phyloP scores from a whole-genome alignment of 2,329 filamentous ascomycete genomes.

The Colletotrichum sansevieriae region DNA sequence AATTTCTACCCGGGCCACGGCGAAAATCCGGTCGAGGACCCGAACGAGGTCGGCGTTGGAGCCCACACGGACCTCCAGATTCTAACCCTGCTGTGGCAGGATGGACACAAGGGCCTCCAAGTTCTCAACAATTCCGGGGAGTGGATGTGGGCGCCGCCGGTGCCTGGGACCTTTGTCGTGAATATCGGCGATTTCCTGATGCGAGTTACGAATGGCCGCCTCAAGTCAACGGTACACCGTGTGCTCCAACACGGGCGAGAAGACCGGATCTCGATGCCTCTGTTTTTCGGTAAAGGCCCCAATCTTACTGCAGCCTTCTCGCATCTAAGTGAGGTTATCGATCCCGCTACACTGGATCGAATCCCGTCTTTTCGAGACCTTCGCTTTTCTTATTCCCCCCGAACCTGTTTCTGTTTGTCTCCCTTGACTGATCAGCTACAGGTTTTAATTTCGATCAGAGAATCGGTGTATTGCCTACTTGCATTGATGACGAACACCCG shows the following conservation, averaged over 20 bases:
- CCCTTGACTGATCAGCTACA: constrained; percentile 3
- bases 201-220: constrained; percentile 45
- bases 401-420: not conserved
- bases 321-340: not conserved
- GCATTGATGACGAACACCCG: constrained; percentile 59
- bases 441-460: constrained; percentile 64
- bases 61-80: constrained; percentile 62
- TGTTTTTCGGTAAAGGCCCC: constrained; percentile 60
- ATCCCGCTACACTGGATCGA: not conserved
- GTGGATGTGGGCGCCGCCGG: constrained; percentile 45
- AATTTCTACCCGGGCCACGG: constrained; percentile 45
- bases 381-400: not conserved
- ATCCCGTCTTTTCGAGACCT: not conserved
- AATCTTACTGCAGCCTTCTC: not conserved
- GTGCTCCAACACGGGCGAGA: constrained; percentile 39
- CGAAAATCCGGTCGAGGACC: constrained; percentile 32
- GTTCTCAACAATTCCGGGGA: constrained; percentile 44
- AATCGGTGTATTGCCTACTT: constrained; percentile 63
- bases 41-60: constrained; percentile 56
- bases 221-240: constrained; percentile 44
- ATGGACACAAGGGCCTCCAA: constrained; percentile 48
- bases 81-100: constrained; percentile 63
- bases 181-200: constrained; percentile 47
- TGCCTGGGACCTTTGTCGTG: constrained; percentile 45
- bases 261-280: constrained; percentile 61